phyloP scores from a whole-genome alignment of 768 basidiomycete species.

The Cystobasidium onofrii region DNA sequence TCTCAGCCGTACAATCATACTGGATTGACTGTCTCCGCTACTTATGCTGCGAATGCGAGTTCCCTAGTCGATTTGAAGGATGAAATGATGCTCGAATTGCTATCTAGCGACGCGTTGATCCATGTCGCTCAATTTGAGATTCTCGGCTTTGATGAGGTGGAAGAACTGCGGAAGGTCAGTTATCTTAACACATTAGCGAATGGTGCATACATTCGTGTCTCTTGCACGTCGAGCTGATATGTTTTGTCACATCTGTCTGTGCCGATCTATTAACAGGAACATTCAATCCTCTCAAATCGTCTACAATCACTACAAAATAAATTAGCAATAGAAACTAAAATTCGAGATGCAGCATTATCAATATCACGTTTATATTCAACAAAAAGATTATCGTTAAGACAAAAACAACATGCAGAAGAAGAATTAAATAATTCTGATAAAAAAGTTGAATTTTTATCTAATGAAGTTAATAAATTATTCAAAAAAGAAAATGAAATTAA shows the following conservation, averaged over 20 bases:
- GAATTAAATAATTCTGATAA: conserved; percentile 66
- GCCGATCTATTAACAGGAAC: conserved; percentile 62
- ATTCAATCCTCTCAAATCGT: conserved; percentile 61
- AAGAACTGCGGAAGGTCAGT: conserved; percentile 61
- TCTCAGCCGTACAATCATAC: neutral
- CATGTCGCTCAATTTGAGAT: conserved; percentile 76
- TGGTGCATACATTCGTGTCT: too few relatives aligned
- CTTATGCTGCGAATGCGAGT: conserved; percentile 17
- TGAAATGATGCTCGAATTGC: conserved; percentile 75
- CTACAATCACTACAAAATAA: conserved; percentile 63
- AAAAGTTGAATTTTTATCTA: conserved; percentile 63
- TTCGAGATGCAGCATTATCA: conserved; percentile 74
- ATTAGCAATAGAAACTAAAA: conserved; percentile 70
- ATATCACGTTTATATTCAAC: conserved; percentile 59
- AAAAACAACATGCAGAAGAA: conserved; percentile 53
- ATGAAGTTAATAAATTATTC: conserved; percentile 62
- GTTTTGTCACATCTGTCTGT: too few relatives aligned
- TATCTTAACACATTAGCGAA: too few relatives aligned
- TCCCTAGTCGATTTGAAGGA: conserved; percentile 51
- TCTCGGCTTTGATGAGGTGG: conserved; percentile 63
- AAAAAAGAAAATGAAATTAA: conserved; percentile 59
- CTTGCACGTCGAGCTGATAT: too few relatives aligned
- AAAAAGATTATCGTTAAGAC: conserved; percentile 49
- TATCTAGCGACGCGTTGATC: conserved; percentile 89
- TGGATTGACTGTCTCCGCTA: conserved; percentile 3